Conservation (phyloP, 371 early-diverging fungal genomes). For the Mortierella sp. region DNA sequence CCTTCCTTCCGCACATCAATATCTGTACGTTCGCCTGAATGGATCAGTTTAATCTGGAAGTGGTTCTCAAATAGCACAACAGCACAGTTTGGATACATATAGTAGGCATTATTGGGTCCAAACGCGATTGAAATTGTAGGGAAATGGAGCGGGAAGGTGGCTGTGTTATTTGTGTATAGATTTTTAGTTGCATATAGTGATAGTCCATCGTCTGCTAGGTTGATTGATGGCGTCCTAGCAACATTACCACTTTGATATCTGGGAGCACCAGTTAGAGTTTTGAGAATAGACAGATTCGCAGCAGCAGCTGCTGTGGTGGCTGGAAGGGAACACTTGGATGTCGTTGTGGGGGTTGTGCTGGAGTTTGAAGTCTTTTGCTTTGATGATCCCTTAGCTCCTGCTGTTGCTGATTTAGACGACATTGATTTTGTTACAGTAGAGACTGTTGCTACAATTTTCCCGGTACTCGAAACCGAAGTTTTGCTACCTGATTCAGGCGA, state of each 20-base stretch:
- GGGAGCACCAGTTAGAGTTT: slow-evolving; percentile 12
- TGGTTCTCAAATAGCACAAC: slow-evolving; percentile 65
- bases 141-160: slow-evolving; percentile 61
- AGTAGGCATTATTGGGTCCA: slow-evolving; percentile 58
- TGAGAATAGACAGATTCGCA: slow-evolving; percentile 32
- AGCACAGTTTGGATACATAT: slow-evolving; percentile 71
- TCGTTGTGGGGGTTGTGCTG: not conserved
- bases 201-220: slow-evolving; percentile 30
- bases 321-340: slow-evolving; percentile 4
- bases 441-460: not conserved
- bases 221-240: slow-evolving; percentile 4
- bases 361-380: slow-evolving; percentile 8
- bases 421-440: slow-evolving; percentile 1
- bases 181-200: slow-evolving; percentile 40
- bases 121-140: slow-evolving; percentile 73
- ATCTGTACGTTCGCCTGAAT: slow-evolving; percentile 61
- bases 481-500: not conserved
- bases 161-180: slow-evolving; percentile 52
- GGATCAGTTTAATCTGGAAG: slow-evolving; percentile 65
- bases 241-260: slow-evolving; percentile 22
- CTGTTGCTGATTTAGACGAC: not conserved
- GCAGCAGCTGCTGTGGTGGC: slow-evolving; percentile 15
- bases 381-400: not conserved
- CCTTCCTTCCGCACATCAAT: slow-evolving; percentile 66
- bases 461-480: not conserved